Percentiles rank a stretch among this genome's conserved stretches.
These are phyloP conservation scores for Musa troglodytarum DNA, from an alignment of 176 grass and related monocot genomes.

Conservation along the genomic window DNA sequence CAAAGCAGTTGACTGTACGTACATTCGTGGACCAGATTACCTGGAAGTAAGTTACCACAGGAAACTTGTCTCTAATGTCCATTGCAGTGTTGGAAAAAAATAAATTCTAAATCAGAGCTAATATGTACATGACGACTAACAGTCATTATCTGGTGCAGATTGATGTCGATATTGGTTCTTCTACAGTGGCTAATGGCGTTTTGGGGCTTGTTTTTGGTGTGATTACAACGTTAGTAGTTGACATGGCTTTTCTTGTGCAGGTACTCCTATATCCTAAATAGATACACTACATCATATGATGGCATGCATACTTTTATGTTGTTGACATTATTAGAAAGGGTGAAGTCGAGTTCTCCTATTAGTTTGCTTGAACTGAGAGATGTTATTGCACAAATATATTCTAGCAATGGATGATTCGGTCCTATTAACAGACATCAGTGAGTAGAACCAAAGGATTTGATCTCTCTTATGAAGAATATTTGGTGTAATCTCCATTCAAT, in stretches of 20 bases:
- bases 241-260: conserved; percentile 99
- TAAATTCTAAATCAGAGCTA: neutral
- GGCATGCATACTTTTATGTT: neutral
- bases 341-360: neutral
- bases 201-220: conserved; percentile 81
- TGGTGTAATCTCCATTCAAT: too few species aligned
- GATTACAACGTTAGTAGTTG: conserved; percentile 87
- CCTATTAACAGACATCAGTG: too few species aligned
- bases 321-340: neutral
- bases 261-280: conserved; percentile 26
- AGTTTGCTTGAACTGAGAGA: neutral
- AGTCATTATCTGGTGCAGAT: conserved; percentile 44
- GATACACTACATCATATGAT: neutral
- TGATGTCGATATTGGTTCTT: conserved; percentile 96
- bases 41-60: conserved; percentile 48
- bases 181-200: conserved; percentile 95
- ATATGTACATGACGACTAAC: conserved; percentile 16
- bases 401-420: too few species aligned
- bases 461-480: too few species aligned
- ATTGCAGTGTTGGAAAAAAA: neutral
- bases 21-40: conserved; percentile 80
- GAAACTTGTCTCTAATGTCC: neutral
- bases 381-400: too few species aligned
- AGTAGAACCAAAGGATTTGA: too few species aligned
- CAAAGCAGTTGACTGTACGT: conserved; percentile 90